Evolutionary conservation across 1,284 basidiomycete species (phyloP).

Genomic region (Thecaphora frezii): DNA sequence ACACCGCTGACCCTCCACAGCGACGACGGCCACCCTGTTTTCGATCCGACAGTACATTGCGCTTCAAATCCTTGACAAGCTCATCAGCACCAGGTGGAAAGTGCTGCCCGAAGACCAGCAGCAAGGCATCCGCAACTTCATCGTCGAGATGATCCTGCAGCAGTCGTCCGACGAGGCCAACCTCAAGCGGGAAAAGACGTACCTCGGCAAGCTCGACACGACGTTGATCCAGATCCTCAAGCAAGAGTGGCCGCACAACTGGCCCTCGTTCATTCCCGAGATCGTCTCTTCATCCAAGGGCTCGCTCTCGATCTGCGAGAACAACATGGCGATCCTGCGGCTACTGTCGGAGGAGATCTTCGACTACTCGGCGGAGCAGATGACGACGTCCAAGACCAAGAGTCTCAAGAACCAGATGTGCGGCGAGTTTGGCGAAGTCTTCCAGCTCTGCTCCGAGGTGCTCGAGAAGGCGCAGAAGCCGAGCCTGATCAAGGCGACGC

Average conservation of each 20-base stretch:
- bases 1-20: too few species aligned
- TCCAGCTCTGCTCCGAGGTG: conserved; percentile 69
- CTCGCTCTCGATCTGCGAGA: conserved; percentile 94
- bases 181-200: conserved; percentile 90
- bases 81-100: conserved; percentile 94
- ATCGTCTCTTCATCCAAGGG: conserved; percentile 96
- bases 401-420: conserved; percentile 78
- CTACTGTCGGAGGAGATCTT: conserved; percentile 99
- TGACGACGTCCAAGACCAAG: conserved; percentile 98
- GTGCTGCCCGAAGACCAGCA: conserved; percentile 85
- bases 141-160: conserved; percentile 89
- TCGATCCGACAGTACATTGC: conserved; percentile 47
- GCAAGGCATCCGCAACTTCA: conserved; percentile 86
- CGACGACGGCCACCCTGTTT: too few species aligned
- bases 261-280: conserved; percentile 97
- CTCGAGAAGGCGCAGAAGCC: conserved; percentile 97
- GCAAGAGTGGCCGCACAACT: conserved; percentile 99
- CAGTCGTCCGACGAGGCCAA: conserved; percentile 76
- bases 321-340: conserved; percentile 99
- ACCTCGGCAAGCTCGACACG: conserved; percentile 94
- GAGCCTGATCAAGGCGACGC: conserved; percentile 88
- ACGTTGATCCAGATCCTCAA: conserved; percentile 96
- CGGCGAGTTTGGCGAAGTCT: conserved; percentile 58
- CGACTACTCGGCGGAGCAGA: conserved; percentile 96
- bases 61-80: conserved; percentile 62